phyloP scores from a whole-genome alignment of 108 stramenopile genomes.

The Nannochloropsis gaditana region DNA sequence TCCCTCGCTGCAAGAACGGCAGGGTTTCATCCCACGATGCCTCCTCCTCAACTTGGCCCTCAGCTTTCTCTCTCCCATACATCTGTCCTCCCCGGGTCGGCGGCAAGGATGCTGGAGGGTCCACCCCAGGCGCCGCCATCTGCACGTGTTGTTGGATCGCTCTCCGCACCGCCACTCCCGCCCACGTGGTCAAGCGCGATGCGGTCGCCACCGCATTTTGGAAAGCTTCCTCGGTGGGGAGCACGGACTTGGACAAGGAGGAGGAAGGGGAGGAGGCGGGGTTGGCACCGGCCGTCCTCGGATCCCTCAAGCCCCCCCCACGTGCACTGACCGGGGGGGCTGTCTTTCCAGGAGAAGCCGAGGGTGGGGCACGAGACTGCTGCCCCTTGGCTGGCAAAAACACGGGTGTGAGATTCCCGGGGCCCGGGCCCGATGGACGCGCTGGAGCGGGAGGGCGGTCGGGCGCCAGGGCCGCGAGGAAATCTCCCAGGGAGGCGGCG shows the following conservation, averaged over 20 bases:
- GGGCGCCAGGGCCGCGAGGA: neutral
- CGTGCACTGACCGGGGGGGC: too few relatives aligned
- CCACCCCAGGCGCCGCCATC: neutral
- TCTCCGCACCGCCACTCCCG: constrained; percentile 75
- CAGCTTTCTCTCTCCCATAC: neutral
- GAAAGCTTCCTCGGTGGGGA: neutral
- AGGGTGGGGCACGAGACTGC: too few relatives aligned
- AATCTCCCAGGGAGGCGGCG: neutral
- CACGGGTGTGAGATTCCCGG: too few relatives aligned
- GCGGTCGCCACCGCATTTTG: constrained; percentile 69
- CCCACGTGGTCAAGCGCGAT: constrained; percentile 74
- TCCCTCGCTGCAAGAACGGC: neutral
- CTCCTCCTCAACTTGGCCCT: neutral
- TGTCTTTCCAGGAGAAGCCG: too few relatives aligned
- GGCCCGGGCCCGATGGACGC: neutral
- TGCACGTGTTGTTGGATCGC: constrained; percentile 56
- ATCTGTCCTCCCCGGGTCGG: too few relatives aligned
- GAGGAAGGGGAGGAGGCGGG: neutral
- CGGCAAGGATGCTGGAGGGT: too few relatives aligned
- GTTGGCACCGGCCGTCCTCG: too few relatives aligned
- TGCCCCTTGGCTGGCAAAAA: too few relatives aligned
- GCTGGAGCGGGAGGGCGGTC: neutral
- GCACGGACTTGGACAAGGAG: neutral
- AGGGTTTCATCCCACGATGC: neutral
- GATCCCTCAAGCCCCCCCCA: too few relatives aligned